Evolutionary conservation across 257 asterid genomes (phyloP).

Genomic region (Nicotiana tabacum): DNA sequence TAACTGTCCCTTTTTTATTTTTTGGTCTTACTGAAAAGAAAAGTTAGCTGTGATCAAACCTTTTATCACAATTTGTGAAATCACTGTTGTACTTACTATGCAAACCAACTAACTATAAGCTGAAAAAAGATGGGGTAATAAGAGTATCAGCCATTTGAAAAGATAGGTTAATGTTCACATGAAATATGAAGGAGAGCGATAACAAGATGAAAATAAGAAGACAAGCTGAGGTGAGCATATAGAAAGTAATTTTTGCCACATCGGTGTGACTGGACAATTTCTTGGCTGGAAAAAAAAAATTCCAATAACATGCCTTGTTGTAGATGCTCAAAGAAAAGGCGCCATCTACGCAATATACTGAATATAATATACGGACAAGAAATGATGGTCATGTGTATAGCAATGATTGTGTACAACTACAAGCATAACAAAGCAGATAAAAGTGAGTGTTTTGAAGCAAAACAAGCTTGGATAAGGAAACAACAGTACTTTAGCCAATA

Average conservation of each 20-base stretch:
- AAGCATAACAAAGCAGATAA: not conserved
- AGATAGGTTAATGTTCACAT: not conserved
- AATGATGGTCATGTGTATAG: not conserved
- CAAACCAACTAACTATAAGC: not conserved
- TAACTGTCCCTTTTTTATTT: not conserved
- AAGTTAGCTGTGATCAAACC: not conserved
- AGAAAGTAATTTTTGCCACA: not conserved
- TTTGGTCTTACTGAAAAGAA: not conserved
- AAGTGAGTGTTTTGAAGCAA: not conserved
- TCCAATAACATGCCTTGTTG: not conserved
- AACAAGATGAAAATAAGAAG: not conserved
- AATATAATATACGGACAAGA: not conserved
- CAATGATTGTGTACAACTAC: not conserved
- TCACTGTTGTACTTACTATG: not conserved
- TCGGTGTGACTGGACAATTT: not conserved
- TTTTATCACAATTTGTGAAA: not conserved
- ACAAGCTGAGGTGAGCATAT: not conserved
- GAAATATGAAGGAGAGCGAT: not conserved
- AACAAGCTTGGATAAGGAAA: not conserved
- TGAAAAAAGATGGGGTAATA: conserved; percentile 1
- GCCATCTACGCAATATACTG: not conserved
- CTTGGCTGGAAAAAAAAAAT: not conserved
- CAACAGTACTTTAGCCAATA: not conserved
- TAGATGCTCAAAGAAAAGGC: not conserved
- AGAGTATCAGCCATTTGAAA: not conserved